Evolutionary conservation across 2,329 filamentous ascomycete species (phyloP), one percentile per base, ranked within the genome.

Genomic region (Trichoderma sp.): DNA sequence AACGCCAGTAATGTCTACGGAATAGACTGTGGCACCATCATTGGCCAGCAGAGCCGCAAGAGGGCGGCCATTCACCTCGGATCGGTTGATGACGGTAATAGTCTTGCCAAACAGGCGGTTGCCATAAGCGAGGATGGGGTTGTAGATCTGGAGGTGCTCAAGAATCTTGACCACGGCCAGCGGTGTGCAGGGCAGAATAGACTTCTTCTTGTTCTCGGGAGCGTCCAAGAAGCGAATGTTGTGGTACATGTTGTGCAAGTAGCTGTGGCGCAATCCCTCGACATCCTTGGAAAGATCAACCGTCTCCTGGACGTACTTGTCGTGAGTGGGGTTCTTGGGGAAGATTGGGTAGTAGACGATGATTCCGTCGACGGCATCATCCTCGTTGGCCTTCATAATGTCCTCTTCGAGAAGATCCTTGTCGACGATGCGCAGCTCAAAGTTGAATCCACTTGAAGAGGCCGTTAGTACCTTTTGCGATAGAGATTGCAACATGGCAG

Each of bases 221-320:
- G 90, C 85, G 82, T 99, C 96, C 71, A 99, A 87, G 85, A 95
- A 98, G 75, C 96, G 93, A 77, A 97, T 90, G 84, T 99, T 99
- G 86, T 98, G 93, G 84, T 98, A 99, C 95, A 99, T 98, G 88
- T 99, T 99, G 88, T 95, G 95, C 79, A 98, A 92, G 84, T 98
- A 95, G 79, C 91, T 91, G 83, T 98, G 95, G 77, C 92, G 94
- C 72, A 99, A 89, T 43, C 96, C 96, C 82, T 99, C 96, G 75
- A 99, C 95, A 78, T 99, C 96, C 83, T 99, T 98, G 81, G 88
- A 84, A 57, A 97, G 88, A 71, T 93, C 91, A 71, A 98, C 94
- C 3, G 97, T 93, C 84, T 98, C 95, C 84, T 98, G 95, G 75
- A 99, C 90, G 82, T 98, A 98, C 81, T 93, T 92, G 82, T 99